Base-by-base conservation (phyloP, 805 yeast genomes). In the Priceomyces haplophilus region DNA sequence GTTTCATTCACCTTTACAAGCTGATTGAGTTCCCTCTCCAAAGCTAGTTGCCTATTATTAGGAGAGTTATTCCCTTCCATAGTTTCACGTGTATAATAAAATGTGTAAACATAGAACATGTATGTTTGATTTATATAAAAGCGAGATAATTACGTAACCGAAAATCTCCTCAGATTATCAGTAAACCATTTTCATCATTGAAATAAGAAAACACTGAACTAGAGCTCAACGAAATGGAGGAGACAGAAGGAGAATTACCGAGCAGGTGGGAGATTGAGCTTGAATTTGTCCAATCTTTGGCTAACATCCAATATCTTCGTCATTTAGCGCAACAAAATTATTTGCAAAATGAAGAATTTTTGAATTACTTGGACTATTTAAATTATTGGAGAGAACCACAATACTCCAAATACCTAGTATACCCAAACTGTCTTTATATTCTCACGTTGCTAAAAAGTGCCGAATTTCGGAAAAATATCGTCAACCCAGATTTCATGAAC, bases 241-340 rank as follows among this genome's bases (percentile, higher is more conserved):
- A 10, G 5, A 27, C n/a, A 15, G 31, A 27, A 27, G 11, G 31
- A 11, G 21, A 34, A n/a, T 67, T 79, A n/a, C 89, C 91, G n/a
- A 76, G 85, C 4, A 62, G 95, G 44, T 88, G 91, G 88, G 96
- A 87, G 55, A 79, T 87, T 17, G 96, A 87, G 53, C 72, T 87
- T n/a, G 97, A 86, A 78, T 91, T 91, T 64, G 95, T 91, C 3
- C 98, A 91, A 64, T 83, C 96, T 12, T 72, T 91, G 25, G 88
- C 96, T 2, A 93, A 91, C 61, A 81, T 91, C 35, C 96, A 85
- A 60, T 91, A 90, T 58, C 73, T 91, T 43, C 83, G 88, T 50
- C 89, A 80, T 55, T 71, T 91, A 19, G 96, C 97, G 2, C 97
- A 90, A 62, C 85, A 82, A 51, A 82, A 82, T 44, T 82, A 82